Conservation (phyloP, 1,284 basidiomycete genomes). For the Megacollybia platyphylla region DNA sequence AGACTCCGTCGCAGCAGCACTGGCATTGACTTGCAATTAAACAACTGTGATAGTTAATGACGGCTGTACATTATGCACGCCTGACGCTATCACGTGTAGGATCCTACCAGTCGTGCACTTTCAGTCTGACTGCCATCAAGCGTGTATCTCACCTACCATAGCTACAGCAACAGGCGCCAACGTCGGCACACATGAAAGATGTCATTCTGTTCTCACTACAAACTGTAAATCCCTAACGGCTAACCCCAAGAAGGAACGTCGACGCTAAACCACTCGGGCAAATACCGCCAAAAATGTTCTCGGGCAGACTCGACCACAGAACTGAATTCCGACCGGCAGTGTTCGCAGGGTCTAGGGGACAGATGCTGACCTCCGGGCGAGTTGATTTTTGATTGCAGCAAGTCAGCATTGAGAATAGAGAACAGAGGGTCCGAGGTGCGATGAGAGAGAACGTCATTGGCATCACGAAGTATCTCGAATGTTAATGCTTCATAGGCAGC, state of each 20-base stretch:
- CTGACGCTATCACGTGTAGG: too few species aligned
- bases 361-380: constrained; percentile 25
- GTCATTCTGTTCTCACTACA: not conserved
- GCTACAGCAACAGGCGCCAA: too few species aligned
- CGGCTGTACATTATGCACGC: not conserved
- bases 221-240: constrained; percentile 5
- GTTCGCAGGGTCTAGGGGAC: constrained; percentile 47
- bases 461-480: constrained; percentile 56
- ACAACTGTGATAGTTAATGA: not conserved
- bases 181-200: too few species aligned
- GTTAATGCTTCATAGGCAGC: constrained; percentile 59
- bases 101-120: too few species aligned
- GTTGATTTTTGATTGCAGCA: constrained; percentile 46
- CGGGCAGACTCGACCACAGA: constrained; percentile 40
- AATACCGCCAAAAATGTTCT: constrained; percentile 47
- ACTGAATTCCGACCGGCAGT: constrained; percentile 47
- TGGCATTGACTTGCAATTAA: not conserved
- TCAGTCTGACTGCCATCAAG: too few species aligned
- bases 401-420: constrained; percentile 49
- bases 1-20: not conserved
- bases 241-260: constrained; percentile 37
- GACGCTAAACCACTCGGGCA: constrained; percentile 57
- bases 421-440: constrained; percentile 58
- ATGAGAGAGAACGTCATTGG: constrained; percentile 53
- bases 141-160: too few species aligned